These are phyloP conservation scores for Ramularia collo-cygni DNA, from an alignment of 2,329 filamentous ascomycete species.

Conservation along the genomic window DNA sequence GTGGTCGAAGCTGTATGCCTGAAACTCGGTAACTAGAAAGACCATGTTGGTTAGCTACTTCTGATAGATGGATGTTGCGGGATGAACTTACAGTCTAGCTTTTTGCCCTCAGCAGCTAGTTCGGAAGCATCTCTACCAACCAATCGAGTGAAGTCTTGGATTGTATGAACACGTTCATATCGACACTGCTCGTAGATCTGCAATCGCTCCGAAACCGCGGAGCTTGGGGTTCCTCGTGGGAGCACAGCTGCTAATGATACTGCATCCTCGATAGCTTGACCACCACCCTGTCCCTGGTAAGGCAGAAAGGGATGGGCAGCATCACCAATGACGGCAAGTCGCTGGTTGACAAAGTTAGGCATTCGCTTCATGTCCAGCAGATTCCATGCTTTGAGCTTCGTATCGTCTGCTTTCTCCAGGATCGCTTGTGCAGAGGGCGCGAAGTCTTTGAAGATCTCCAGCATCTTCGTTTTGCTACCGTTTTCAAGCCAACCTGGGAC, in stretches of 20 bases:
- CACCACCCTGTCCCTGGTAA: conserved; percentile 57
- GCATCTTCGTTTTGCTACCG: conserved; percentile 32
- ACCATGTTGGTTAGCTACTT: no score
- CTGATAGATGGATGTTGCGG: no score
- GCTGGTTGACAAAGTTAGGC: conserved; percentile 48
- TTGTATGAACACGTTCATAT: conserved; percentile 48
- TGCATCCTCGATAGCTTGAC: conserved; percentile 60
- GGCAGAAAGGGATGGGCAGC: conserved; percentile 61
- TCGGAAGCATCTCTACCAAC: conserved; percentile 36
- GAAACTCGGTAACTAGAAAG: conserved; percentile 9
- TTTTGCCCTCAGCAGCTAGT: conserved; percentile 6
- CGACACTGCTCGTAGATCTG: conserved; percentile 52
- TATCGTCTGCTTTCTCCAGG: conserved; percentile 33
- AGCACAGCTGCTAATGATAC: conserved; percentile 52
- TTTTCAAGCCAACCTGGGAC: conserved; percentile 31
- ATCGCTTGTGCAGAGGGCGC: conserved; percentile 30
- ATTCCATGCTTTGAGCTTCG: conserved; percentile 49
- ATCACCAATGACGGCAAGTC: conserved; percentile 57
- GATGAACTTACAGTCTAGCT: conserved; percentile 17
- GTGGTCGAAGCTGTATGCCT: conserved; percentile 25
- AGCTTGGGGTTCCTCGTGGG: conserved; percentile 34
- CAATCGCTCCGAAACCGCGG: conserved; percentile 49
- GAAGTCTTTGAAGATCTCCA: conserved; percentile 34
- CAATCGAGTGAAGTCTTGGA: conserved; percentile 53
- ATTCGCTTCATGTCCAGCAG: conserved; percentile 56